Evolutionary conservation across 345 rosid genomes (phyloP), one percentile per base, ranked within the genome.

Genomic region (Arabidopsis thaliana): DNA sequence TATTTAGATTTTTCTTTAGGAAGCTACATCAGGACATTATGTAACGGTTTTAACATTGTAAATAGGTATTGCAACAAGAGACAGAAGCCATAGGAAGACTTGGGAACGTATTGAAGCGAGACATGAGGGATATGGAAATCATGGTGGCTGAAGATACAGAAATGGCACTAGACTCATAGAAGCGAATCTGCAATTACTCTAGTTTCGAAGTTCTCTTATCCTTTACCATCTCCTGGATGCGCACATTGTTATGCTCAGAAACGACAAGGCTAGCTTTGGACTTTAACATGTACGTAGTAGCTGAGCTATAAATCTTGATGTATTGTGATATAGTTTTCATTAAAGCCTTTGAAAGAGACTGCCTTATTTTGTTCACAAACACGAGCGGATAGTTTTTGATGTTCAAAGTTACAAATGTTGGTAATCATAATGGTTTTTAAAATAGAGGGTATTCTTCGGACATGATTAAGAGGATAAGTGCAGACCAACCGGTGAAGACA

Each of bases 51-150:
- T 62, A 48, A 58, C 67, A 4, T 34, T 73, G 22, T 52, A 55
- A 46, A 51, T 75, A 85, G 92, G 99, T 92, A 50, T 77, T 95
- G 74, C 99, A 95, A 59, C 96, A 88, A 59, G 97, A 92, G 83
- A 93, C 97, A 1, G 93, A 87, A 78, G 98, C 99, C 50, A 84
- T 93, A 24, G 94, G 93, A 45, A 88, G 91, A 76, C 89, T 95
- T 37, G 94, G 90, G 42, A 87, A 74, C 12, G 91, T 91, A 50
- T 81, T 94, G 81, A 90, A 89, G 86, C 87, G 98, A 40, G 93
- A 91, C 81, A 68, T 87, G 63, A 85, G 97, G 73, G 87, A 93
- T 74, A 84, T 82, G 88, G 95, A 93, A 69, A 90, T 95, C 52
- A 93, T 95, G 61, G 88, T 92, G 91, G 80, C 93, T 0, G 99